Conservation (phyloP, 2,329 filamentous ascomycete genomes). For the Aspergillus neotritici region DNA sequence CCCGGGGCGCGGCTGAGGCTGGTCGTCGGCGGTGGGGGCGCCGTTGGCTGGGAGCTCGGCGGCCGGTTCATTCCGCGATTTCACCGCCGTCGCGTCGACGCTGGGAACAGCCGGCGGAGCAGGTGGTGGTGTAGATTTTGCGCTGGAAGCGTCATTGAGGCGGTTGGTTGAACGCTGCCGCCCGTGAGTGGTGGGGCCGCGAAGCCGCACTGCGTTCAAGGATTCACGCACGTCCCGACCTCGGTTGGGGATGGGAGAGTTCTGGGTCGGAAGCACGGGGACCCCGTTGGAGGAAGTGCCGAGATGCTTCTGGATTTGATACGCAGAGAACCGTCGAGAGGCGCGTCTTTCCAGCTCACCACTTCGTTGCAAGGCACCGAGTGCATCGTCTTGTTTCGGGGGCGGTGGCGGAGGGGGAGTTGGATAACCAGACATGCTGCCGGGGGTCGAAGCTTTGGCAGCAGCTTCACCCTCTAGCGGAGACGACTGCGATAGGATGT, state of each 20-base stretch:
- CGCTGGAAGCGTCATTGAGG: slow-evolving; percentile 56
- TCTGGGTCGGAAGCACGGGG: slow-evolving; percentile 65
- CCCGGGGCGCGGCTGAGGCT: slow-evolving; percentile 42
- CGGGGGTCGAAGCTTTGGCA: slow-evolving; percentile 24
- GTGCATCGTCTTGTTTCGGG: slow-evolving; percentile 78
- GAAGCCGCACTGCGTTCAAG: slow-evolving; percentile 62
- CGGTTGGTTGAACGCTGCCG: slow-evolving; percentile 49
- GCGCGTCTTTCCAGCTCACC: slow-evolving; percentile 89
- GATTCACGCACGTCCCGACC: slow-evolving; percentile 73
- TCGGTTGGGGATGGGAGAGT: slow-evolving; percentile 62
- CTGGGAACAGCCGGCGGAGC: slow-evolving; percentile 54
- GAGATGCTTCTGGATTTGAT: slow-evolving; percentile 92
- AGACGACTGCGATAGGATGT: slow-evolving; percentile 52
- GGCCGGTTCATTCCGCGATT: slow-evolving; percentile 30
- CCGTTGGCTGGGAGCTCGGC: slow-evolving; percentile 9
- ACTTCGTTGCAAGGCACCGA: slow-evolving; percentile 84
- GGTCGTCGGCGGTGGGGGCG: slow-evolving; percentile 53
- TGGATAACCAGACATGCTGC: slow-evolving; percentile 44
- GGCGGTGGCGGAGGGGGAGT: slow-evolving; percentile 73
- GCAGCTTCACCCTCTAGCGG: slow-evolving; percentile 58
- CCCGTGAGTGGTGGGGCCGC: slow-evolving; percentile 51
- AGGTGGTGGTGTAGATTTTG: slow-evolving; percentile 44
- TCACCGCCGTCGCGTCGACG: slow-evolving; percentile 37
- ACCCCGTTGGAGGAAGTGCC: slow-evolving; percentile 75
- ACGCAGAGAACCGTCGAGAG: slow-evolving; percentile 88